Evolutionary conservation across 1,139 yeast genomes (phyloP).

Genomic region (Wickerhamomyces sp.): DNA sequence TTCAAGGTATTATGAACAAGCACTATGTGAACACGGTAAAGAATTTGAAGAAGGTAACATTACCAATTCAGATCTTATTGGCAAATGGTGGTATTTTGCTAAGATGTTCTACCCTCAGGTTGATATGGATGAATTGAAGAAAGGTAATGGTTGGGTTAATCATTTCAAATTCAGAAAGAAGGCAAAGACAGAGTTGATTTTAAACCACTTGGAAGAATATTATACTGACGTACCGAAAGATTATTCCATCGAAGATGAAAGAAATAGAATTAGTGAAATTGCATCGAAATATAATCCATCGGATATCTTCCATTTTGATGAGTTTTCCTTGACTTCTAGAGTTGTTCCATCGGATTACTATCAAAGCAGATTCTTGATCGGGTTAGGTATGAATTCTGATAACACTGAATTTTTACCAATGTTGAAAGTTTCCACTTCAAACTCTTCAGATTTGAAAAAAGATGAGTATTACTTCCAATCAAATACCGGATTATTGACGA

Average conservation of each 20-base stretch:
- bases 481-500: constrained; percentile 17
- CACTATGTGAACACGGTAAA: constrained; percentile 21
- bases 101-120: constrained; percentile 7
- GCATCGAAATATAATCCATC: constrained; percentile 10
- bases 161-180: constrained; percentile 27
- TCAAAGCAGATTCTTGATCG: constrained; percentile 11
- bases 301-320: constrained; percentile 25
- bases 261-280: constrained; percentile 5
- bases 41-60: constrained; percentile 4
- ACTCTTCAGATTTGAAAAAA: neutral
- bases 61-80: constrained; percentile 24
- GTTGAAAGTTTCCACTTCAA: constrained; percentile 9
- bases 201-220: constrained; percentile 7
- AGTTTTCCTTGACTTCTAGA: constrained; percentile 18
- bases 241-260: constrained; percentile 7
- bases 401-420: constrained; percentile 13
- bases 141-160: constrained; percentile 31
- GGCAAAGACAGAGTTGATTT: constrained; percentile 21
- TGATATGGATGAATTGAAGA: constrained; percentile 1
- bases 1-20: constrained; percentile 29
- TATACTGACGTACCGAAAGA: constrained; percentile 5
- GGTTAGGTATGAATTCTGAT: constrained; percentile 15
- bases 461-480: constrained; percentile 7
- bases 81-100: constrained; percentile 26
- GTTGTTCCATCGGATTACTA: constrained; percentile 13